Base-by-base conservation (phyloP, 2,329 filamentous ascomycete species). In the Pezicula carpinea region DNA sequence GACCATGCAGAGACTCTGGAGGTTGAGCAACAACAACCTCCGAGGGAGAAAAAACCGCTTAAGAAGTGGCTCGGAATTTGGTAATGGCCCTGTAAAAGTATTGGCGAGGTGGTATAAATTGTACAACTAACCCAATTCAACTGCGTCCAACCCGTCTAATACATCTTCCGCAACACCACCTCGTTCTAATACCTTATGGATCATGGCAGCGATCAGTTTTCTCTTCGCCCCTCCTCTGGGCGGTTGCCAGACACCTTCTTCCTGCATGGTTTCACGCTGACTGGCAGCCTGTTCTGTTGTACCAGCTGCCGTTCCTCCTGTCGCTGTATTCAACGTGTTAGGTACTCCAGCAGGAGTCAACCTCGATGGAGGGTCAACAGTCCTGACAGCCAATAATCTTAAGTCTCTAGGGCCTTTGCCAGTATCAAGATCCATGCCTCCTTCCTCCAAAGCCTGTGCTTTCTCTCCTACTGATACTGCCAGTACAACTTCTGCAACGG, bases 21-120 rank as follows among this genome's bases (percentile, higher is more conserved):
- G 39, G 48, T 11, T 32, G 40, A 50, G 36, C 69, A 71, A 50
- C 53, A 68, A 64, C 54, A 62, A 59, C 70, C 70, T 17, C 65
- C 66, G 14, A 67, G 66, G 53, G 70, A 69, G 62, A 80, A 72
- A 68, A 68, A 50, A 55, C 74, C 75, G 48, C 71, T 82, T 47
- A 91, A 90, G 79, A 91, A 88, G 73, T 91, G 86, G 80, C 72
- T 93, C 59, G 89, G 89, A 13, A 85, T 95, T 60, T 95, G 89
- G 76, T 90, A 64, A 63, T 26, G 23, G 23, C 23, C 23, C 11
- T 26, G 23, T 26, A 8, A 33, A 43, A 39, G 31, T 40, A 21
- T 18, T 6, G 13, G 39, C 13, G 21, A 32, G 31, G 39, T 34
- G 29, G 41, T 52, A 48, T 51, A 39, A 49, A 42, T 44, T 53